phyloP scores from a whole-genome alignment of 345 rosid species.

The Rhodamnia argentea region DNA sequence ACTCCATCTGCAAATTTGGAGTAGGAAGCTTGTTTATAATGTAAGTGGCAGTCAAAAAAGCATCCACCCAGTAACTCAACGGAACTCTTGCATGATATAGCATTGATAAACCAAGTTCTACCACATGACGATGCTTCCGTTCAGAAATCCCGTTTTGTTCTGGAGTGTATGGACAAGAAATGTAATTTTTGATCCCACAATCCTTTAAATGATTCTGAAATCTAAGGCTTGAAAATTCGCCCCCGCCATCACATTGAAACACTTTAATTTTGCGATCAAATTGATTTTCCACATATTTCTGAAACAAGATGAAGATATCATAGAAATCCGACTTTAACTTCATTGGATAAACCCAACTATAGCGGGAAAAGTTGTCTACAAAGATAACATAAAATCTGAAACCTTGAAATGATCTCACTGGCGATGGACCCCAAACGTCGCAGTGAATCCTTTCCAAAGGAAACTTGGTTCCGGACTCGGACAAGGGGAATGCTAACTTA shows the following conservation, averaged over 20 bases:
- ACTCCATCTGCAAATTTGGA: not conserved
- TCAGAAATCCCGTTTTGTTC: not conserved
- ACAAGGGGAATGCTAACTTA: too few species aligned
- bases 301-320: not conserved
- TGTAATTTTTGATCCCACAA: not conserved
- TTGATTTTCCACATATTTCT: not conserved
- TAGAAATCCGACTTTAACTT: not conserved
- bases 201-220: not conserved
- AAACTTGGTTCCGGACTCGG: too few species aligned
- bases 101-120: not conserved
- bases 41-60: not conserved
- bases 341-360: not conserved
- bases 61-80: not conserved
- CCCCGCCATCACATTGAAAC: not conserved
- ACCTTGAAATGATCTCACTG: not conserved
- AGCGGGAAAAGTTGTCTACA: not conserved
- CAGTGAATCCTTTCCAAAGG: too few species aligned
- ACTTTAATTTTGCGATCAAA: not conserved
- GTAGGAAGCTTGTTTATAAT: not conserved
- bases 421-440: not conserved
- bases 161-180: not conserved
- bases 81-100: not conserved
- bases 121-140: not conserved
- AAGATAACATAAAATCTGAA: not conserved
- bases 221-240: not conserved